Evolutionary conservation across 2,329 filamentous ascomycete species (phyloP), one percentile per base, ranked within the genome.

Genomic region (Escovopsis sp.): DNA sequence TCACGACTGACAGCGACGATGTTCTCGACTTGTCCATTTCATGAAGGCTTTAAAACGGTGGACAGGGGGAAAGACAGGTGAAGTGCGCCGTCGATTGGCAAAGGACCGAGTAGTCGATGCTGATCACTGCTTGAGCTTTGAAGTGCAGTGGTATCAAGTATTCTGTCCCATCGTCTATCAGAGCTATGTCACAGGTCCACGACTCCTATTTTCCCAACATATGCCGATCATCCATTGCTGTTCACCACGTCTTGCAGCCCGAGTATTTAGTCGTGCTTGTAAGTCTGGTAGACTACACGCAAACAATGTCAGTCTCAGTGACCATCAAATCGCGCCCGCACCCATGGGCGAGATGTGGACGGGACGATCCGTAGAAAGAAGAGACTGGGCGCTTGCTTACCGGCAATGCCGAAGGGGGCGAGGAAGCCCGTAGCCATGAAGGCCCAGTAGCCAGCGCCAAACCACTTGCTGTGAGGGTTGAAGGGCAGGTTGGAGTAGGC

Each of bases 401-500:
- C 55, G 46, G 69, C 64, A 54, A 80, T 72, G 52, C 66, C 70
- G 57, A 80, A 76, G 46, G 76, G 76, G 38, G 66, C 52, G 48
- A 64, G 55, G 60, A 78, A 78, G 43, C 70, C 71, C 42, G 61
- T 55, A 49, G 51, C 55, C 51, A 59, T 56, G 68, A 82, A 90
- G 44, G 57, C 57, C 80, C 85, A 92, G 77, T 81, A 98, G 63
- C 79, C 72, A 49, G 84, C 43, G 47, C 67, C 73, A 60, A 98
- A 98, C 66, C 71, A 81, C 65, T 77, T 83, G 57, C 78, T 88
- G 66, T 84, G 71, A 48, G 90, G 82, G 72, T 98, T 93, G 77
- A 98, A 98, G 48, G 90, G 90, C 47, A 98, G 65, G 74, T 94
- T 96, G 70, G 72, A 79, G 64, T 85, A 81, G 55, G 88, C 83